A percentile compares a stretch with the other conserved stretches of the same genome.
phyloP scores from a whole-genome alignment of 305 asterid species.

The Fraxinus xanthoxyloides region DNA sequence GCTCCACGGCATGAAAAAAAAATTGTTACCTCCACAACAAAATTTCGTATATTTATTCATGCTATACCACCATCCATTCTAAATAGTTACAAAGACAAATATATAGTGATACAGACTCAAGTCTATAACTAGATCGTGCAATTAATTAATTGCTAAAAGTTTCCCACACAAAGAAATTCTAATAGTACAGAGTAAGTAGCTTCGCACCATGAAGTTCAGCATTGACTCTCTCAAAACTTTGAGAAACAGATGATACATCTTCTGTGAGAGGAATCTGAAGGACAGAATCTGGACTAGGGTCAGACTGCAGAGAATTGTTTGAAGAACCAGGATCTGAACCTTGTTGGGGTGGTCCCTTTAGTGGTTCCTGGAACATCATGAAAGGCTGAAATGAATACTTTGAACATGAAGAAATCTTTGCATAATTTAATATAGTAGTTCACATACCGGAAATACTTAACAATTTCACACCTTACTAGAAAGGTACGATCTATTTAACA shows the following conservation, averaged over 20 bases:
- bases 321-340: slow-evolving; percentile 53
- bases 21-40: neutral
- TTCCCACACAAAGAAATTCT: neutral
- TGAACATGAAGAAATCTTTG: slow-evolving; percentile 1
- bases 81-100: neutral
- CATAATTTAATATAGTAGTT: neutral
- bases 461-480: neutral
- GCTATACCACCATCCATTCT: neutral
- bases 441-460: neutral
- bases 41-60: neutral
- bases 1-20: neutral
- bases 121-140: neutral
- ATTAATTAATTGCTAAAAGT: neutral
- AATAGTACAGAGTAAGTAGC: slow-evolving; percentile 4
- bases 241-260: slow-evolving; percentile 51
- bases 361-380: slow-evolving; percentile 40
- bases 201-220: slow-evolving; percentile 76
- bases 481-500: neutral
- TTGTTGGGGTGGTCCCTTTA: slow-evolving; percentile 29
- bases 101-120: neutral
- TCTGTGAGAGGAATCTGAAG: slow-evolving; percentile 65
- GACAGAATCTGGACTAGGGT: slow-evolving; percentile 78
- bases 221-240: slow-evolving; percentile 77
- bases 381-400: neutral
- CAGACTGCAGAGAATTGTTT: slow-evolving; percentile 67